Base-by-base conservation (phyloP, 2,329 filamentous ascomycete genomes). In the Sporothrix pseudoabietina region DNA sequence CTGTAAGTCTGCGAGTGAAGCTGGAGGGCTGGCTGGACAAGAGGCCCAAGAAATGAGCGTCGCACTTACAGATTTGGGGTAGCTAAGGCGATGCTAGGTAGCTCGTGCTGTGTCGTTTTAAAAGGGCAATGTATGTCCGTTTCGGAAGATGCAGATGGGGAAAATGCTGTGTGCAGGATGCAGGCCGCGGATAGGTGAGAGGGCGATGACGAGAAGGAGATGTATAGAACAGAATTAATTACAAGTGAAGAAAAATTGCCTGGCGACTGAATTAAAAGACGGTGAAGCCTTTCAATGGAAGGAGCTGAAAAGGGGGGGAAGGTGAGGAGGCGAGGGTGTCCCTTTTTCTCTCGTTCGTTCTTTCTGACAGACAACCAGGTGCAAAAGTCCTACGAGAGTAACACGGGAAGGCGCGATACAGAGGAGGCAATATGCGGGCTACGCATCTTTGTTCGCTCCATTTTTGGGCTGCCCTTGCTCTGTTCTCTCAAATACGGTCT, bases 61-160 rank as follows among this genome's bases (percentile, higher is more conserved):
- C 10, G 12, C 32, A 69, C 66, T 54, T 69, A 69, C 66, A 39
- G 32, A 26, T 14, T 54, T 39, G 66, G 65, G 7, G 66, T 39
- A 54, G 66, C 30, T 39, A 26, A 35, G 44, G 44, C 65, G 65
- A 68, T 68, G 44, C 44, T 52, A 52, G 65, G 44, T 22, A 68
- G 44, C 65, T 19, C 3, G 32, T 69, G 66, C 30, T 22, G 47
- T 39, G 66, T 16, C 22, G 57, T 52, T 71, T n/a, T n/a, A n/a
- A 26, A 47, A n/a, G n/a, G 69, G 69, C 57, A 63, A 54, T 63
- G 30, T 71, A 71, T 65, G 57, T 71, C 69, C 52, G 69, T 47
- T 47, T 39, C 26, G 70, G 57, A 71, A 47, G 70, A 65, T 4
- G 55, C 22, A 63, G 39, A 71, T 63, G 69, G 54, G 35, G 68